phyloP scores from a whole-genome alignment of 1,284 basidiomycete species.

The Ustilago trichophora region DNA sequence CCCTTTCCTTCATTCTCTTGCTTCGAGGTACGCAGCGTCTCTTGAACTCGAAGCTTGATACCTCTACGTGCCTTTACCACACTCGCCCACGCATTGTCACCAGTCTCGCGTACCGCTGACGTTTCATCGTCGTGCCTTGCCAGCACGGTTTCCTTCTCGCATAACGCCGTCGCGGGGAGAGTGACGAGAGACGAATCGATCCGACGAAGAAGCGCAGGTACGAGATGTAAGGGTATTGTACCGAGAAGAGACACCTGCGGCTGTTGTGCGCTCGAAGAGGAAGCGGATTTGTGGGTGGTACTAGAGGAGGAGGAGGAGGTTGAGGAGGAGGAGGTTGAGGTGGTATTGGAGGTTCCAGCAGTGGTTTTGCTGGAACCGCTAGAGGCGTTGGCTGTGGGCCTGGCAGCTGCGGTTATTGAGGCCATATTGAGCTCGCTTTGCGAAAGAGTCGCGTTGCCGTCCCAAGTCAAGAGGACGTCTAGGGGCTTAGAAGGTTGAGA shows the following conservation, averaged over 20 bases:
- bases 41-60: constrained; percentile 25
- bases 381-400: no score
- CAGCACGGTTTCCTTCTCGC: constrained; percentile 35
- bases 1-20: neutral
- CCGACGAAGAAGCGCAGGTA: constrained; percentile 14
- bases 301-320: constrained; percentile 3
- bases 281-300: constrained; percentile 3
- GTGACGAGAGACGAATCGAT: constrained; percentile 19
- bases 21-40: neutral
- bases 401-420: no score
- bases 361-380: neutral
- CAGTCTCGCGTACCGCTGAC: constrained; percentile 35
- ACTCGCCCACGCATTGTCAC: constrained; percentile 46
- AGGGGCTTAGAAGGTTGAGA: neutral
- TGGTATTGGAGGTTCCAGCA: constrained; percentile 1
- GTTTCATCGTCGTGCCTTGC: constrained; percentile 34
- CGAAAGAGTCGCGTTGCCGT: no score
- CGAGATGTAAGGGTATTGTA: constrained; percentile 21
- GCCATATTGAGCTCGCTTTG: no score
- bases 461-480: neutral
- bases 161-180: constrained; percentile 13
- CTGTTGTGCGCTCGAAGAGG: constrained; percentile 12
- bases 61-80: constrained; percentile 32
- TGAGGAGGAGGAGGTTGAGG: no score
- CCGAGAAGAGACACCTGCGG: constrained; percentile 41